A percentile compares a stretch with the other conserved stretches of the same genome.
These are phyloP conservation scores for Apostasia ramifera DNA, from an alignment of 106 monocot species.

Conservation along the genomic window DNA sequence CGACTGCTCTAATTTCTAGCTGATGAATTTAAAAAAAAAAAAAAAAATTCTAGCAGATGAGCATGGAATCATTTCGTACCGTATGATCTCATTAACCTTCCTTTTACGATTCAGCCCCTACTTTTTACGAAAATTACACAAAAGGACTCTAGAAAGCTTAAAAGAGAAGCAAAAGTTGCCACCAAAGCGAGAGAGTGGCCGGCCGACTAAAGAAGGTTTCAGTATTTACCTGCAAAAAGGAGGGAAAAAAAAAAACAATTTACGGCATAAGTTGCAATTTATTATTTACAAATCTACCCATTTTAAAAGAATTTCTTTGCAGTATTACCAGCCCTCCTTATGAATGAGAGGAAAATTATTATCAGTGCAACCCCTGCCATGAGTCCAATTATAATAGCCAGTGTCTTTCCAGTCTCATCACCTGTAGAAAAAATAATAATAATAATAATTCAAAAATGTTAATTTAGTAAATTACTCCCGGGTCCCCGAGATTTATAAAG, in stretches of 20 bases:
- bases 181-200: background rate
- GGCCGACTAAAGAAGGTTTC: background rate
- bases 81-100: background rate
- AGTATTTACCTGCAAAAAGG: constrained; percentile 16
- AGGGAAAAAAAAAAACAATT: background rate
- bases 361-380: constrained; percentile 39
- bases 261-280: background rate
- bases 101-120: background rate
- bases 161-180: background rate
- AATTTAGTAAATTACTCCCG: too few relatives aligned
- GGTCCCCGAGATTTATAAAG: too few relatives aligned
- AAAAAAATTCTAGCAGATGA: too few relatives aligned
- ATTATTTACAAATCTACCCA: too few relatives aligned
- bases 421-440: constrained; percentile 2
- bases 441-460: background rate
- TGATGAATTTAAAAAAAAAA: background rate
- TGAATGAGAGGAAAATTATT: constrained; percentile 35
- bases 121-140: background rate
- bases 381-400: constrained; percentile 45
- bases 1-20: too few relatives aligned
- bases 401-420: constrained; percentile 32
- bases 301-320: too few relatives aligned
- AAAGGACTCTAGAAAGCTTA: constrained; percentile 1
- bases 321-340: constrained; percentile 16
- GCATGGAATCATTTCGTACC: background rate